phyloP scores from a whole-genome alignment of 331 rosid species.

The Ulmus americana region DNA sequence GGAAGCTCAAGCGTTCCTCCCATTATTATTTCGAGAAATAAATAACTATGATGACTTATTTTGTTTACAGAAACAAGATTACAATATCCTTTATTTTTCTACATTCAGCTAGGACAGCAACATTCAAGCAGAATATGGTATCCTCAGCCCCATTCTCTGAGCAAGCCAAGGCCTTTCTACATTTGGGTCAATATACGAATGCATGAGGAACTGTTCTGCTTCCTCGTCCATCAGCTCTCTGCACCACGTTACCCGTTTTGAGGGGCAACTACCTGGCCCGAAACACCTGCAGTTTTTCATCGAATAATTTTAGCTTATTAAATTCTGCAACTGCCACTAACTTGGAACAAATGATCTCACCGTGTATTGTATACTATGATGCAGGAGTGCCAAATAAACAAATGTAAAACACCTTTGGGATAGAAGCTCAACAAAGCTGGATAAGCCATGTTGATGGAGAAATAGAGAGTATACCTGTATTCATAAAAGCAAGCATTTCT shows the following conservation, averaged over 20 bases:
- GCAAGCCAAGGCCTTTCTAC: slow-evolving; percentile 73
- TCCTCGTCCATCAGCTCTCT: slow-evolving; percentile 55
- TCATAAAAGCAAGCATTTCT: slow-evolving; percentile 74
- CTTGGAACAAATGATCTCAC: no score
- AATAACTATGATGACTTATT: not conserved
- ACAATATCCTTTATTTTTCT: not conserved
- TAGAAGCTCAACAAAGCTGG: slow-evolving; percentile 5
- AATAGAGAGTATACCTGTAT: slow-evolving; percentile 41
- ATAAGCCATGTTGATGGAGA: slow-evolving; percentile 9
- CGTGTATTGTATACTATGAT: no score
- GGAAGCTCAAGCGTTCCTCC: slow-evolving; percentile 15
- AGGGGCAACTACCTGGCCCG: slow-evolving; percentile 62
- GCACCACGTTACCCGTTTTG: slow-evolving; percentile 61
- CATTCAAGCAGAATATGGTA: slow-evolving; percentile 67
- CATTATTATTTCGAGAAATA: not conserved
- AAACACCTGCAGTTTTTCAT: slow-evolving; percentile 53
- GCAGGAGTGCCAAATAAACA: no score
- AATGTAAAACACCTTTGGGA: not conserved
- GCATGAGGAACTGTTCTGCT: slow-evolving; percentile 61
- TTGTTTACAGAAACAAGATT: not conserved
- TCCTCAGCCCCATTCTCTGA: slow-evolving; percentile 60
- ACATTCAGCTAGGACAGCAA: not conserved
- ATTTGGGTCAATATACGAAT: slow-evolving; percentile 65
- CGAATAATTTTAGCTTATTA: slow-evolving; percentile 14
- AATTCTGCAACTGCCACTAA: no score